phyloP scores from a whole-genome alignment of 2,329 filamentous ascomycete species.

The Colletotrichum sojae region DNA sequence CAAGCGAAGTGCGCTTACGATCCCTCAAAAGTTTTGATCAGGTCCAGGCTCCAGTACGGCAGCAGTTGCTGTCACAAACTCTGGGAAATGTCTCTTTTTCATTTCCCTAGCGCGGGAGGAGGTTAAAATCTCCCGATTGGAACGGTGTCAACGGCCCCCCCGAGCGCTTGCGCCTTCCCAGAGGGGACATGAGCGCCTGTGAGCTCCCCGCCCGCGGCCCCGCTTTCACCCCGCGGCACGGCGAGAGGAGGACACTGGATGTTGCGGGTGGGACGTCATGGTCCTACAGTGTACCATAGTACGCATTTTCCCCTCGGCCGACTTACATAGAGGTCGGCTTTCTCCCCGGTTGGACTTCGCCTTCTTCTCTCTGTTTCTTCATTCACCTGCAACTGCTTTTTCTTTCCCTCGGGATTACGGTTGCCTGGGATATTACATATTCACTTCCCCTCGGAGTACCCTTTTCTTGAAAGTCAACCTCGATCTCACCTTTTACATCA shows the following conservation, averaged over 20 bases:
- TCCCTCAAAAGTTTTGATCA: not conserved
- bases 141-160: not conserved
- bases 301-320: conserved; percentile 22
- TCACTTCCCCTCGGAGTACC: not conserved
- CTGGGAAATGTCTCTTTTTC: conserved; percentile 6
- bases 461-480: not conserved
- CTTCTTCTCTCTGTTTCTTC: conserved; percentile 6
- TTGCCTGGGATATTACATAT: not conserved
- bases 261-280: conserved; percentile 27
- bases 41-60: conserved; percentile 10
- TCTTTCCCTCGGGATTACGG: not conserved
- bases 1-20: conserved; percentile 18
- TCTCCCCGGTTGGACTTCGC: conserved; percentile 13
- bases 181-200: conserved; percentile 5
- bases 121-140: conserved; percentile 33
- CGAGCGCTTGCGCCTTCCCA: conserved; percentile 35
- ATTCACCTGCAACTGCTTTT: conserved; percentile 7
- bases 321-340: conserved; percentile 38
- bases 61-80: conserved; percentile 20
- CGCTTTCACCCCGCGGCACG: conserved; percentile 27
- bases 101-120: conserved; percentile 11
- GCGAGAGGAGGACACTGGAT: not conserved
- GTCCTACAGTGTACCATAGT: not conserved
- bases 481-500: not conserved
- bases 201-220: conserved; percentile 26